These are phyloP conservation scores for Dendrobium catenatum DNA, from an alignment of 106 monocot genomes.

Conservation along the genomic window DNA sequence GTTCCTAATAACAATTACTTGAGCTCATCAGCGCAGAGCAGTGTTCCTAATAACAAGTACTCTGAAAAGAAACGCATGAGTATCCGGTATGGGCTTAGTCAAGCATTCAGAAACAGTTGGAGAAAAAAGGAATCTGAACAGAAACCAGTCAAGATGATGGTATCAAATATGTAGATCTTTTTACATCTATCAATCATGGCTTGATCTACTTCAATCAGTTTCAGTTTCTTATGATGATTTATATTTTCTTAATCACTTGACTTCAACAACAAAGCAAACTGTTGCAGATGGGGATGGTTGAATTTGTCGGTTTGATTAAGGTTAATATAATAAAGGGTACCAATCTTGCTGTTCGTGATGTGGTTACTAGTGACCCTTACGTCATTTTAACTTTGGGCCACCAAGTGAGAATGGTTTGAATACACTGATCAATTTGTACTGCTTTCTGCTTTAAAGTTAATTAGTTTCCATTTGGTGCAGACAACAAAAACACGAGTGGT, in stretches of 20 bases:
- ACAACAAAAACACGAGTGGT: slow-evolving; percentile 86
- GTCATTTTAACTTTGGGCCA: slow-evolving; percentile 77
- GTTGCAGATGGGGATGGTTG: slow-evolving; percentile 85
- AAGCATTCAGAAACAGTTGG: slow-evolving; percentile 75
- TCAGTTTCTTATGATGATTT: neutral
- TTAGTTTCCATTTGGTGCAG: slow-evolving; percentile 29
- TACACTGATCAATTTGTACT: neutral
- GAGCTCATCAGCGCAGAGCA: neutral
- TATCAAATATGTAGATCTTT: neutral
- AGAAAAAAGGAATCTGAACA: slow-evolving; percentile 62
- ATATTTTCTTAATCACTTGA: neutral
- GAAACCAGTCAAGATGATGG: slow-evolving; percentile 51
- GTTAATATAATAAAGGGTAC: slow-evolving; percentile 78
- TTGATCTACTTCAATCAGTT: too few species aligned
- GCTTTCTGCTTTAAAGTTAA: neutral
- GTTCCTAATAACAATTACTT: slow-evolving; percentile 14
- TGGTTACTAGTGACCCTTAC: slow-evolving; percentile 89
- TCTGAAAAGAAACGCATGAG: slow-evolving; percentile 57
- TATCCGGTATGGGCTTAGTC: slow-evolving; percentile 33
- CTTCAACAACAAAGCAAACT: neutral
- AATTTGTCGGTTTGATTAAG: slow-evolving; percentile 85
- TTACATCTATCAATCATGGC: too few species aligned
- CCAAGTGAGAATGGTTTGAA: slow-evolving; percentile 38
- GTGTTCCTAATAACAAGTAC: slow-evolving; percentile 16
- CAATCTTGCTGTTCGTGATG: slow-evolving; percentile 74